Base-by-base conservation (phyloP, 2,329 filamentous ascomycete genomes). In the Zasmidium citrigriseum region DNA sequence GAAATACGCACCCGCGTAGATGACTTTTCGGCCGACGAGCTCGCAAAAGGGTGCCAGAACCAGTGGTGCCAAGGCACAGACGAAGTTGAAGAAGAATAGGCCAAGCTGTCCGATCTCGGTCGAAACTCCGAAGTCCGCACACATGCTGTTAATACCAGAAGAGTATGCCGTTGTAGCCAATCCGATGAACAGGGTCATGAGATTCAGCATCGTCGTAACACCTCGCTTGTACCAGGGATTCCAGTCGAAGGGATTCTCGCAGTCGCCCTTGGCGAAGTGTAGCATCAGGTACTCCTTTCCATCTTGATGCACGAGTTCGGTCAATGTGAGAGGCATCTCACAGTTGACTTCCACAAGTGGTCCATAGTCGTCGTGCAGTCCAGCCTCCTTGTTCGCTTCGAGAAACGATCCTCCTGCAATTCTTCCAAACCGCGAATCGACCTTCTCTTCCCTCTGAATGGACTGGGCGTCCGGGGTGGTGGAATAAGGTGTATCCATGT, bases 161-260 rank as follows among this genome's bases (percentile, higher is more conserved):
- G 76, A 79, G 72, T 82, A 83, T 11, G 80, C 78, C 2, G 80
- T 82, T 4, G 80, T 82, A n/a, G 80, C 80, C 14, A 82, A 74
- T 68, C 80, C 80, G 58, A 82, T 81, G 70, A 82, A 82, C 9
- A 83, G 72, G 1, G 80, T 82, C 80, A 82, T 83, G 12, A 80
- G 61, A 64, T 80, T 81, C 14, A 83, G 76, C 46, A 81, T 73
- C 2, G 73, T 61, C 2, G 78, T 78, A 61, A 82, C 78, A 62
- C 77, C 76, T 3, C 74, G 70, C 70, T 82, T 82, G 57, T 76
- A 73, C 52, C 68, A 72, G 1, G 67, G 64, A 44, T 72, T 75
- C 69, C 70, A 83, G 68, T 83, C 82, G 75, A 82, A 82, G 0
- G 81, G 81, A 61, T 83, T 81, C 64, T 81, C 75, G 20, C 70